Evolutionary conservation across 495 filamentous ascomycete genomes (phyloP), one percentile per base, ranked within the genome.

Genomic region (Podospora pseudopauciseta): DNA sequence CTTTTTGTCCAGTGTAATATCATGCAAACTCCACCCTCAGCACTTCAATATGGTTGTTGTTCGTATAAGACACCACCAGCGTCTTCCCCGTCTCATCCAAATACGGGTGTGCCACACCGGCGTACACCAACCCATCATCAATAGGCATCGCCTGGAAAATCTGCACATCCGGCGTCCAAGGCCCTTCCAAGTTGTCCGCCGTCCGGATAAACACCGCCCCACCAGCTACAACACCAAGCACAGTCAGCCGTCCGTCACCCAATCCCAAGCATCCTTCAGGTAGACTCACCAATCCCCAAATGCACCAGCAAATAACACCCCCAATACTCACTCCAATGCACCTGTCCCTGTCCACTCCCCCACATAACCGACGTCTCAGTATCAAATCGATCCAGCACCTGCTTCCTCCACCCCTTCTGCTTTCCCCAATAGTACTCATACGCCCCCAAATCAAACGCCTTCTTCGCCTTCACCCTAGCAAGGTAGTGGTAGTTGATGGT

Each of bases 351-450:
- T 2, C 77, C 75, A 4, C 68, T 70, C 4, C 64, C 67, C 78
- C 77, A 78, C 69, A 76, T 64, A 0, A 73, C 74, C 27, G 78
- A 77, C 13, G 74, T 78, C 67, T 74, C 69, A 5, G 71, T 28
- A 16, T 68, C 70, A 34, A 78, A 77, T 65, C 19, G 28, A 6
- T 64, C 73, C 19, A 78, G 65, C 23, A 74, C 67, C 59, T 73
- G 57, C 0, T 54, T 60, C 60, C 71, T 76, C 77, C 77, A 80
- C 0, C 78, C 77, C 18, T 71, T 66, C 20, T 60, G 28, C 4
- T 65, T 65, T 5, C 78, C 79, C 71, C 75, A 79, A 70, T 72
- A 81, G 65, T 81, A 81, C 67, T 80, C 72, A 60, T 81, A 80
- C 65, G 65, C 67, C 7, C 30, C 32, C 63, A 79, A 32, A 23